These are phyloP conservation scores for Colletotrichum horii DNA, from an alignment of 2,329 filamentous ascomycete species.

Conservation along the genomic window DNA sequence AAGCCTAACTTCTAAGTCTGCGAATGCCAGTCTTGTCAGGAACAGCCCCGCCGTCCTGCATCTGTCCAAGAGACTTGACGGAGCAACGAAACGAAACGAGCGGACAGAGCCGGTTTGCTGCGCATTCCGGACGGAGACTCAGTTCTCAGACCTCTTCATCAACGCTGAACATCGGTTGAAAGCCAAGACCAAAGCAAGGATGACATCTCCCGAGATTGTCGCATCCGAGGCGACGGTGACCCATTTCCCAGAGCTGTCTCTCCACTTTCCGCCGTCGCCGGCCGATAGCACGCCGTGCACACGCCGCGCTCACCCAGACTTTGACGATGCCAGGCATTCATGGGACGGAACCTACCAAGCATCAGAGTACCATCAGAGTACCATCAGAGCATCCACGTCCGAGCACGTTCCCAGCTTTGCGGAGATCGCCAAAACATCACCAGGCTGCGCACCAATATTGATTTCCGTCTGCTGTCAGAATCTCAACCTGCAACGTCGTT, in stretches of 20 bases:
- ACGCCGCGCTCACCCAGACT: background rate
- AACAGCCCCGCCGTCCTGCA: slow-evolving; percentile 3
- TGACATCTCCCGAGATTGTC: slow-evolving; percentile 2
- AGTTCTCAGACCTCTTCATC: slow-evolving; percentile 12
- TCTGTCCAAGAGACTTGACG: background rate
- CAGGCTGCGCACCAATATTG: background rate
- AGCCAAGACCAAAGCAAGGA: slow-evolving; percentile 12
- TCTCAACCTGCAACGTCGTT: background rate
- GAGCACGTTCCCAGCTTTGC: background rate
- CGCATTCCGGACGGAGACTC: slow-evolving; percentile 5
- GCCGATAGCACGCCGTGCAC: background rate
- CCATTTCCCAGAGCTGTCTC: background rate
- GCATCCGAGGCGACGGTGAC: slow-evolving; percentile 1
- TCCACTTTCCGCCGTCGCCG: slow-evolving; percentile 4
- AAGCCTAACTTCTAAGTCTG: background rate
- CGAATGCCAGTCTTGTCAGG: background rate
- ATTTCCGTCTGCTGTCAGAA: background rate
- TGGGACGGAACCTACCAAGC: background rate
- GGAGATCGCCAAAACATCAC: background rate
- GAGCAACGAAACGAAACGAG: slow-evolving; percentile 20
- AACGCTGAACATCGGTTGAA: slow-evolving; percentile 2
- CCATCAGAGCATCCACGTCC: background rate
- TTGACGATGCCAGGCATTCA: background rate
- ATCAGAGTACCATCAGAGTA: background rate
- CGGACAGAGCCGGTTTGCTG: slow-evolving; percentile 1